These are phyloP conservation scores for Puya raimondii DNA, from an alignment of 176 grass and related monocot species.

Conservation along the genomic window DNA sequence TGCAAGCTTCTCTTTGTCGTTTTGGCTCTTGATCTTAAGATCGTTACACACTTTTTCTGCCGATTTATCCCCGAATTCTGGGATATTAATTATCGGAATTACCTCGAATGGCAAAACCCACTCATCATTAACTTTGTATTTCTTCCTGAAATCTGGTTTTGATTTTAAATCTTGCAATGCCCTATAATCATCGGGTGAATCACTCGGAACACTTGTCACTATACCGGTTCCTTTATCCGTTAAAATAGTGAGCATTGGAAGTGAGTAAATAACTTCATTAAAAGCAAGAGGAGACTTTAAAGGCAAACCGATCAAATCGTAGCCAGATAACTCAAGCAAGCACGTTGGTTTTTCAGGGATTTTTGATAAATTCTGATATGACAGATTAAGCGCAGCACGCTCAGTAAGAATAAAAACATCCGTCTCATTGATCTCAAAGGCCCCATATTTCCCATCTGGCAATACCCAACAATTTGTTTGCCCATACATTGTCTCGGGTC, in stretches of 20 bases:
- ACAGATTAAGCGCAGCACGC: slow-evolving; percentile 57
- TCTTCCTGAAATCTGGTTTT: slow-evolving; percentile 49
- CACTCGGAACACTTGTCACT: slow-evolving; percentile 64
- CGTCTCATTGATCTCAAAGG: slow-evolving; percentile 71
- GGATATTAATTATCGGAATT: slow-evolving; percentile 62
- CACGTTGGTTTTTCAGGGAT: slow-evolving; percentile 53
- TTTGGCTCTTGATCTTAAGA: slow-evolving; percentile 68
- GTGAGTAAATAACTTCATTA: slow-evolving; percentile 49
- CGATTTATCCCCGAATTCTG: slow-evolving; percentile 64
- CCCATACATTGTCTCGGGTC: slow-evolving; percentile 79
- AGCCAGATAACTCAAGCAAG: slow-evolving; percentile 41
- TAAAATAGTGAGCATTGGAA: slow-evolving; percentile 70
- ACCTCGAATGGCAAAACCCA: slow-evolving; percentile 56
- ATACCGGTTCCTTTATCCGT: slow-evolving; percentile 56
- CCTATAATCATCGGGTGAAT: slow-evolving; percentile 71
- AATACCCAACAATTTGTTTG: slow-evolving; percentile 80
- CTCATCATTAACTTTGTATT: slow-evolving; percentile 60
- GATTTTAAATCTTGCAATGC: slow-evolving; percentile 51
- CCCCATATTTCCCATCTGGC: slow-evolving; percentile 62
- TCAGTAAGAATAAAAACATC: slow-evolving; percentile 65
- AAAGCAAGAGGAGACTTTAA: slow-evolving; percentile 55
- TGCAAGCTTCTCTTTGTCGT: slow-evolving; percentile 71
- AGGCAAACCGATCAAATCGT: slow-evolving; percentile 60
- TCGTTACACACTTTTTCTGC: slow-evolving; percentile 55
- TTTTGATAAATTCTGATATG: slow-evolving; percentile 55